These are phyloP conservation scores for Glycyrrhiza uralensis DNA, from an alignment of 306 rosid species.

Conservation along the genomic window DNA sequence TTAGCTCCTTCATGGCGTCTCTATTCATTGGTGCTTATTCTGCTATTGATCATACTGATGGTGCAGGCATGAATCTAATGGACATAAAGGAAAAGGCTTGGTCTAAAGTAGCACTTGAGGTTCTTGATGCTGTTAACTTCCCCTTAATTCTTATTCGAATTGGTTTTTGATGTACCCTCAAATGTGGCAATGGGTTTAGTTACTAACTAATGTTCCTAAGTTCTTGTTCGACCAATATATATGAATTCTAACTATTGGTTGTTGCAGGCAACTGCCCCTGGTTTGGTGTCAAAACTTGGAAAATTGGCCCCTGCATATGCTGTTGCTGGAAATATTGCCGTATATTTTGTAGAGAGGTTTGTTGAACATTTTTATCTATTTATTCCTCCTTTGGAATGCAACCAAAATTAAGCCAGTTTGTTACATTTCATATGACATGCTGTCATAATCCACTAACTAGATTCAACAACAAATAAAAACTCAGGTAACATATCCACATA, in stretches of 20 bases:
- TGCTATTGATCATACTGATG: constrained; percentile 85
- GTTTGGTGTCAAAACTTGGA: constrained; percentile 84
- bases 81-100: constrained; percentile 68
- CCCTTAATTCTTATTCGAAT: not conserved
- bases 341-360: constrained; percentile 80
- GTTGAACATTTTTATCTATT: not conserved
- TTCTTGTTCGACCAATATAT: constrained; percentile 1
- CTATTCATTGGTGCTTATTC: constrained; percentile 74
- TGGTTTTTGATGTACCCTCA: not conserved
- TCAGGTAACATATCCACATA: not conserved
- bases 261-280: constrained; percentile 80
- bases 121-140: constrained; percentile 19
- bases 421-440: not conserved
- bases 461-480: not conserved
- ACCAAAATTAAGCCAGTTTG: not conserved
- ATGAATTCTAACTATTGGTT: constrained; percentile 20
- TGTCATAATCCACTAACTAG: constrained; percentile 5
- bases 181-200: not conserved
- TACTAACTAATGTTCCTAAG: not conserved
- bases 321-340: constrained; percentile 73
- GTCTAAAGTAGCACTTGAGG: constrained; percentile 75
- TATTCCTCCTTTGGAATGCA: constrained; percentile 6
- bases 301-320: constrained; percentile 78
- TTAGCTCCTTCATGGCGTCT: constrained; percentile 93
- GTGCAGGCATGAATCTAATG: constrained; percentile 97